Evolutionary conservation across 1,284 basidiomycete genomes (phyloP), one percentile per base, ranked within the genome.

Genomic region (Dichomitus squalens): DNA sequence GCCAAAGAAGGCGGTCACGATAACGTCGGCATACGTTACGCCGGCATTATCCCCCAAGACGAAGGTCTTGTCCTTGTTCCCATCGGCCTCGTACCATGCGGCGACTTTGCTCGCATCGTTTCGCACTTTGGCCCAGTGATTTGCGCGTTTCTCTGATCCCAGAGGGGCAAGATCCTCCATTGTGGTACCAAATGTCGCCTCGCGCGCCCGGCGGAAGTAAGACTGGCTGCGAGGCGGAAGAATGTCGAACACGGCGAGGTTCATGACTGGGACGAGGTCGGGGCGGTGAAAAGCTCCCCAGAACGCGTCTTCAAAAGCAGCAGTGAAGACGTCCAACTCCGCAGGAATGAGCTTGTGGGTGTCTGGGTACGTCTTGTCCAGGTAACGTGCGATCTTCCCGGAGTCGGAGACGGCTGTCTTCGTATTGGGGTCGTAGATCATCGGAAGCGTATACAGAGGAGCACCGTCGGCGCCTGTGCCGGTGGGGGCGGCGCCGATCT

Each of bases 351-450:
- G 60, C 27, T 49, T 53, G 4, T 68, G 71, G 0, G 73, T 71
- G 39, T 74, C 68, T 1, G 80, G 78, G 64, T 81, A 83, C 12
- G 72, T 72, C 39, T 65, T 60, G 56, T 82, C 80, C 55, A 82
- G 74, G 53, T 81, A 81, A 36, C 73, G 65, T 1, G 76, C 77
- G 53, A 83, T 83, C n/a, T 49, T 53, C 16, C 65, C 23, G 0
- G 79, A 79, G 51, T 82, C 78, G 9, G 74, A 64, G 33, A 81
- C 55, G 46, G 66, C 61, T 0, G 59, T 59, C 2, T 73, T 71
- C 2, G 75, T 79, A 11, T 55, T 54, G 11, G 66, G 66, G 44
- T 72, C 70, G 49, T 66, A 58, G 52, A 68, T 68, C 48, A 64
- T 55, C 35, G 71, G 69, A 20, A 61, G 43, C 16, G 56, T 61